Base-by-base conservation (phyloP, 2,329 filamentous ascomycete species). In the Coniochaeta prunicola region DNA sequence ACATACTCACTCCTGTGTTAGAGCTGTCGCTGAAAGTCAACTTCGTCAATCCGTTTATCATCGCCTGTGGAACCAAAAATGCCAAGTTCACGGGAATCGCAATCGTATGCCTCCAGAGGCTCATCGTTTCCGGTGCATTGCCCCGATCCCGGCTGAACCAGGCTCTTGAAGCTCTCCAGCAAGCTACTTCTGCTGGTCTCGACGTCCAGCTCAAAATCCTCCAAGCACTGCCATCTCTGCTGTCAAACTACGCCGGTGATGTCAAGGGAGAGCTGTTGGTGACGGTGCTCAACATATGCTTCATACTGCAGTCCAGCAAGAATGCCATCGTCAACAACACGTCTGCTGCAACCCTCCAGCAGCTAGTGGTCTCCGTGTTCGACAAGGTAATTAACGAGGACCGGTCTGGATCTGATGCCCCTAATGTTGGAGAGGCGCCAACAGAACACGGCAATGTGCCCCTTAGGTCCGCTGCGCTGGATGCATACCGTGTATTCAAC, bases 131-230 rank as follows among this genome's bases (percentile, higher is more conserved):
- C 57, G 84, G 86, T 65, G 92, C 90, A 8, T 78, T 99, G 45
- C 90, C 94, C 0, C 84, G 86, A 63, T 84, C 88, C 58, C 87
- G 91, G 64, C 77, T 99, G 58, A 88, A 87, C 69, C 92, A 96
- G 71, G 89, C 96, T 15, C 80, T 99, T 3, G 90, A 96, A 68
- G 92, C 92, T 8, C 81, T 99, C 65, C 88, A 88, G 70, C 90
- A 96, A 70, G 92, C 90, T 55, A 89, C 90, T 64, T 92, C 79
- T 71, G 88, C 91, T 69, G 79, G 85, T 15, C 76, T 96, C 60
- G 94, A 99, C 74, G 89, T 97, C 2, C 94, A 99, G 70, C 84
- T 99, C 64, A 97, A 97, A 73, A 94, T 97, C 57, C 77, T 99
- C 15, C 94, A 99, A 71, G 91, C 92, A 1, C 76, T 99, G 17